These are phyloP conservation scores for Allium cepa DNA, from an alignment of 106 monocot species.

Conservation along the genomic window DNA sequence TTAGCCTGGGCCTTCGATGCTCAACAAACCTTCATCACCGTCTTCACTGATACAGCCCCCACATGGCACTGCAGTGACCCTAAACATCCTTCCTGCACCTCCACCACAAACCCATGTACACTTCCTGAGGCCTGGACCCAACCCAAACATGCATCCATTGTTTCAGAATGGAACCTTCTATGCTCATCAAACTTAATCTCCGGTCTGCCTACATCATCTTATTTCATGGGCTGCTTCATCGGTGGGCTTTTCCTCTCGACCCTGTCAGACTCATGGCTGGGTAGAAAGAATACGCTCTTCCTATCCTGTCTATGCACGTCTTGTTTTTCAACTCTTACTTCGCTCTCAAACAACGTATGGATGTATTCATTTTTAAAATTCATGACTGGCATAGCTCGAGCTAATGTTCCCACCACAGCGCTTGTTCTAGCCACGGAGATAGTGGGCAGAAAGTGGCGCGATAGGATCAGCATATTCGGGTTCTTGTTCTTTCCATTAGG, in stretches of 20 bases:
- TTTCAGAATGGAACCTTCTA: slow-evolving; percentile 12
- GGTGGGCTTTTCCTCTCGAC: slow-evolving; percentile 22
- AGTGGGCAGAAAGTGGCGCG: slow-evolving; percentile 12
- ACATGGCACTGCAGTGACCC: slow-evolving; percentile 18
- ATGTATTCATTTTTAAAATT: slow-evolving; percentile 16
- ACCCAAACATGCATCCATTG: slow-evolving; percentile 7
- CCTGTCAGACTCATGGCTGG: slow-evolving; percentile 21
- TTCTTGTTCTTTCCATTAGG: slow-evolving; percentile 27
- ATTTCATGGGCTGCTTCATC: slow-evolving; percentile 25
- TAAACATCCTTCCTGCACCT: neutral
- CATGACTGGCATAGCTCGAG: slow-evolving; percentile 17
- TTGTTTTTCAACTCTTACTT: slow-evolving; percentile 7
- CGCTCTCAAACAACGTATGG: slow-evolving; percentile 10
- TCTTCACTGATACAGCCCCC: slow-evolving; percentile 23
- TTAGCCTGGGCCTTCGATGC: slow-evolving; percentile 24
- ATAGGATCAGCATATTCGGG: slow-evolving; percentile 9
- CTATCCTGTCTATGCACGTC: slow-evolving; percentile 26
- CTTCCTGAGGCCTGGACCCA: neutral
- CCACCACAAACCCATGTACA: neutral
- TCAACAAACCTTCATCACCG: slow-evolving; percentile 34
- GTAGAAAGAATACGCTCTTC: slow-evolving; percentile 28
- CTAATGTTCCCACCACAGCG: slow-evolving; percentile 12
- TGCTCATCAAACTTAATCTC: slow-evolving; percentile 9
- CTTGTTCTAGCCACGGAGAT: slow-evolving; percentile 28
- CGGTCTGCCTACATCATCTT: slow-evolving; percentile 24